Evolutionary conservation across 2,329 filamentous ascomycete species (phyloP), one percentile per base, ranked within the genome.

Genomic region (Elsinoe australis): DNA sequence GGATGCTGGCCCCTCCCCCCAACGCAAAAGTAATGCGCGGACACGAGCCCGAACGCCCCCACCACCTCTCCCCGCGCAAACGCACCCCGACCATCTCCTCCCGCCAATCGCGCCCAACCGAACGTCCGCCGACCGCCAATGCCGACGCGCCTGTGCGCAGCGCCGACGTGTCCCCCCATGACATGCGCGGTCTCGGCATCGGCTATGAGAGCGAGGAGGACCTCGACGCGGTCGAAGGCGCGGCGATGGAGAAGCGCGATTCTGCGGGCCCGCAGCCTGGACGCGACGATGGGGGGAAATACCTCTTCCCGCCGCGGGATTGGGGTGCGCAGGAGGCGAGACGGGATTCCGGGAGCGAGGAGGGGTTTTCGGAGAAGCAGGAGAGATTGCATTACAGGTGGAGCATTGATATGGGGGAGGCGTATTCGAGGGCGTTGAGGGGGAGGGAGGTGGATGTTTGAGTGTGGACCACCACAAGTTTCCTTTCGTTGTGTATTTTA

Each of bases 1-100:
- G 89, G 89, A 95, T 95, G 88, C 71, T 94, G 45, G 87, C 94
- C 60, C 89, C 89, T 2, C 87, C 88, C 1, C 89, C 89, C n/a
- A 79, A 83, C 26, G 87, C 89, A 49, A 88, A 83, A 63, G 74
- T 95, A 51, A 95, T 95, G 89, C 85, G 84, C 54, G 89, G 88
- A 55, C 92, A 89, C 63, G 78, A 85, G 28, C 78, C 79, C 22
- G 80, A 83, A 15, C 56, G 54, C 3, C 45, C 45, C 2, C 39
- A 32, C 26, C 39, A 44, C 17, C 18, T 44, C 15, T 44, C 39
- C 2, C 39, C 39, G 10, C 39, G 39, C 24, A 44, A 44, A 15
- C 32, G 18, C 2, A 34, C 31, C 2, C 33, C 45, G 18, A 18
- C 33, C 18, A 10, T 38, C 7, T 17, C 15, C 12, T 2, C 21